Base-by-base conservation (phyloP, 1,284 basidiomycete species). In the Leucoagaricus sp. region DNA sequence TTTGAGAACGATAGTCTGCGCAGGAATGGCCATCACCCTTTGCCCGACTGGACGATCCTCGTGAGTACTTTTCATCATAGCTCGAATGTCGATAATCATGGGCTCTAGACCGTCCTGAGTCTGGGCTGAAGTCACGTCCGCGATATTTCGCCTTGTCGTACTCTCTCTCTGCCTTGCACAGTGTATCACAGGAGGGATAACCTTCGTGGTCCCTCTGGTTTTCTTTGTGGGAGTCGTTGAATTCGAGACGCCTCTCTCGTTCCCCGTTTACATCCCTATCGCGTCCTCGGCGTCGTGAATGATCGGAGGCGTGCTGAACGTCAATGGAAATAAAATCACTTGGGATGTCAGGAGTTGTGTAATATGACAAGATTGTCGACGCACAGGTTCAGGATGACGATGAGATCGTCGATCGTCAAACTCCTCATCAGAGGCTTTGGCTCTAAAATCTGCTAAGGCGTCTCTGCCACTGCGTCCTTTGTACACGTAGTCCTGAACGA, bases 381-480 rank as follows among this genome's bases (percentile, higher is more conserved):
- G 54, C 45, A 55, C 54, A 13, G 48, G 41, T 21, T 28, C 23
- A 26, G 13, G 19, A 8, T 29, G 29, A 10, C 12, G 40, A 19
- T 21, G 29, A 49, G 33, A 40, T 21, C 45, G 21, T 10, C n/a
- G 29, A 13, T 21, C 17, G 6, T n/a, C 9, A 15, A 38, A 23
- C 28, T 49, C 54, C 19, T 55, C 47, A 7, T 50, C 47, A 4
- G 41, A 28, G 12, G 49, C 17, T 36, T 44, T 23, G 21, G 54
- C 47, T 29, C 54, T 49, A 21, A 44, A 55, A 28, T 55, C 54
- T 6, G 46, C 31, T 7, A 55, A 41, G 9, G 29, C 47, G 15
- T 55, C 54, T 31, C n/a, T 55, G 3, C 17, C 13, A 9, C 19
- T 5, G 9, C 21, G 25, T 2, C 28, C 23, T 12, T 21, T 36